Evolutionary conservation across 2,329 filamentous ascomycete species (phyloP), one percentile per base, ranked within the genome.

Genomic region (Rutstroemia sydowiana): DNA sequence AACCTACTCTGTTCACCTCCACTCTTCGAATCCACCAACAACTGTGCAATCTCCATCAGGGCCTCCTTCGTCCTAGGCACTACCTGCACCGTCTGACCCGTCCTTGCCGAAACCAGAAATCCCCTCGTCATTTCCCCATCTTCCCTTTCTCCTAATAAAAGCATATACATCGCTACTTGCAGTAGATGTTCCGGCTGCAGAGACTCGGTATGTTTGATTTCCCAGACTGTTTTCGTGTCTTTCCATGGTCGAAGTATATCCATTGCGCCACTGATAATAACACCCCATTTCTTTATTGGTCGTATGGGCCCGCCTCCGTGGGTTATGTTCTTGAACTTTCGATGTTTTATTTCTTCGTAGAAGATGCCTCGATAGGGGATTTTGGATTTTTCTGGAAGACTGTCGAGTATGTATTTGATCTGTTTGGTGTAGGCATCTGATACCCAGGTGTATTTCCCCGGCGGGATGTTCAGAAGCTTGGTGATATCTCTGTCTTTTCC

Each of bases 21-120:
- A 1, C 26, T 42, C 31, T 49, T 49, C 11, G 47, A 28, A 26
- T 49, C 47, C 3, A 49, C 37, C 5, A 49, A 37, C 7, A 49
- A 21, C 8, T 49, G 47, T 11, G 34, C 11, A 18, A 49, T 49
- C 20, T 49, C 11, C 5, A 7, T 14, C 1, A 49, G 28, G 6
- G 47, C 43, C 18, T 36, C 20, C 10, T 36, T 16, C 7, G 28
- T 43, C 20, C 34, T 43, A n/a, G 47, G 28, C 10, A 42, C 3
- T 2, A 49, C 47, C 20, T 49, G 47, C 7, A 49, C 47, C 6
- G 47, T 49, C 21, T 49, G 47, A 7, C 47, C 47, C 14, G 47
- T 49, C 2, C 47, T 36, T 23, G 47, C 47, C 9, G 47, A 49
- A 5, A 49, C 37, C 10, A 49, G 47, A 8, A 43, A 43, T 10